These are phyloP conservation scores for Alternaria gansuensis DNA, from an alignment of 2,329 filamentous ascomycete species.

Conservation along the genomic window DNA sequence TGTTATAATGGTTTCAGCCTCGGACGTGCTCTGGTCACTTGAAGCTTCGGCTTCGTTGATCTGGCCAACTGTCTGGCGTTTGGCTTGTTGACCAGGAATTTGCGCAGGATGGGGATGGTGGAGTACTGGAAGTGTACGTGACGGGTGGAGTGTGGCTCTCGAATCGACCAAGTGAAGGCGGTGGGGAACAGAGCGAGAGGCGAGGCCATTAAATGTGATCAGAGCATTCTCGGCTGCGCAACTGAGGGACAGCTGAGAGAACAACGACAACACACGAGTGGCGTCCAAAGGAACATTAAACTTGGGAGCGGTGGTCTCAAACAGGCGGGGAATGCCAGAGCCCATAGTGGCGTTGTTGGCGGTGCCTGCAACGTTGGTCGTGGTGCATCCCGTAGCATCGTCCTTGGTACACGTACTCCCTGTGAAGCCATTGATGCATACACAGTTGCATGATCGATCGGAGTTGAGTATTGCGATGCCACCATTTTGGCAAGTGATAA, in stretches of 20 bases:
- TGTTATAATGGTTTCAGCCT: slow-evolving; percentile 30
- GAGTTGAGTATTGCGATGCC: slow-evolving; percentile 76
- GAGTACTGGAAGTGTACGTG: slow-evolving; percentile 37
- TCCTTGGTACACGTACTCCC: slow-evolving; percentile 65
- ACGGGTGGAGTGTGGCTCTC: slow-evolving; percentile 30
- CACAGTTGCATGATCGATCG: slow-evolving; percentile 75
- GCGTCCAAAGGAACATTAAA: slow-evolving; percentile 80
- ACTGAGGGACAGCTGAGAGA: slow-evolving; percentile 77
- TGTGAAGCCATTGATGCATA: slow-evolving; percentile 89
- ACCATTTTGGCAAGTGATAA: slow-evolving; percentile 77
- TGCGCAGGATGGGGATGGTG: slow-evolving; percentile 35
- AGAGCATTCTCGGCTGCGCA: slow-evolving; percentile 88
- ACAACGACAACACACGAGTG: slow-evolving; percentile 74
- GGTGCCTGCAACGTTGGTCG: slow-evolving; percentile 55
- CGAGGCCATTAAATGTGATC: slow-evolving; percentile 75
- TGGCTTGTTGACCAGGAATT: slow-evolving; percentile 19
- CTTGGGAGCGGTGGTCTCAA: slow-evolving; percentile 69
- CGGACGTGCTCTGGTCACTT: slow-evolving; percentile 25
- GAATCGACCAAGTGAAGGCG: slow-evolving; percentile 34
- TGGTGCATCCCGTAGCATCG: slow-evolving; percentile 65
- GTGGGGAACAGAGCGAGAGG: slow-evolving; percentile 39
- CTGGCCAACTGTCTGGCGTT: slow-evolving; percentile 44
- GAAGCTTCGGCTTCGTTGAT: slow-evolving; percentile 44
- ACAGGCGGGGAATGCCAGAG: slow-evolving; percentile 76
- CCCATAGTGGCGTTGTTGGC: slow-evolving; percentile 75